Evolutionary conservation across 306 rosid genomes (phyloP), one percentile per base, ranked within the genome.

Genomic region (Prunus mongolica): DNA sequence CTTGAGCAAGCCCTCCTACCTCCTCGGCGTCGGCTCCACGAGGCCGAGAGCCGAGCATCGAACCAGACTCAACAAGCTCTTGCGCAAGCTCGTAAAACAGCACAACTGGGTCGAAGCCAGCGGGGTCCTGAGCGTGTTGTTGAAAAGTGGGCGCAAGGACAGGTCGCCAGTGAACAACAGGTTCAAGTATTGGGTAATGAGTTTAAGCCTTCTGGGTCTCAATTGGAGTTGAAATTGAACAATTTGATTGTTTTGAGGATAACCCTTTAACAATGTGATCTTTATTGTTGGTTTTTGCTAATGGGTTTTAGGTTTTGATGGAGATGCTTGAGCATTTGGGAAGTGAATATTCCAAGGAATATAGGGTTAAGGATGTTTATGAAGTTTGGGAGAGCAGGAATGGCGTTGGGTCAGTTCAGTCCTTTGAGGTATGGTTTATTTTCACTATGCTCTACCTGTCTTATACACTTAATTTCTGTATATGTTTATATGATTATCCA

Each of bases 381-480:
- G 90, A 87, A 66, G 54, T 79, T 75, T 93, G 98, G 98, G 82
- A 77, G 38, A 85, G 83, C 78, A 90, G 90, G 82, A 86, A 74
- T 81, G 90, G 88, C 41, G 54, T 86, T 20, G 77, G 79, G 86
- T 86, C 82, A 78, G 51, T 12, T 57, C 81, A 88, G 81, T 86
- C 86, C 6, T 12, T 67, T 50, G 88, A 91, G 96, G 98, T 91
- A 82, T 75, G 27, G 49, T 75, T 68, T 74, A 22, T 25, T 58
- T 67, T 34, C 44, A 27, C 45, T 20, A 25, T 76, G 47, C 16
- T 57, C 77, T 46, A 34, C 46, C 32, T 46, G n/a, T 49, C 68
- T 38, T 61, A 16, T 38, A 66, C 66, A 51, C 24, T 54, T 32
- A n/a, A 66, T 41, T 75, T 54, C 68, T 6, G 45, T 34, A n/a